Conservation (phyloP, 805 yeast species). For the Jamesozyma hellenica region DNA sequence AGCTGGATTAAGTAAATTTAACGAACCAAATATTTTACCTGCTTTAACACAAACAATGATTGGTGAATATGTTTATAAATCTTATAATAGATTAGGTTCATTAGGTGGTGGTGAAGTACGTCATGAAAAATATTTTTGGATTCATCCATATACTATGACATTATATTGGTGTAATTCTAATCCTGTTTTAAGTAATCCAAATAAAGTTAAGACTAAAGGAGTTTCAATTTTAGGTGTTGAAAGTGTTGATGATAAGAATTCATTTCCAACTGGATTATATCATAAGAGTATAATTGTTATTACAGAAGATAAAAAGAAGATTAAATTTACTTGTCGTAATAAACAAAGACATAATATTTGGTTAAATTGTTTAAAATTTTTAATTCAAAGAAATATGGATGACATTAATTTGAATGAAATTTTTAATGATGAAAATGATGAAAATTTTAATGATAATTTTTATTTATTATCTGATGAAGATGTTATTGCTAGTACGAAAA, state of each 20-base stretch:
- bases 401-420: conserved; percentile 42
- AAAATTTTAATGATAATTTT: conserved; percentile 23
- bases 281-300: conserved; percentile 74
- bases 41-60: conserved; percentile 87
- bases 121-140: conserved; percentile 92
- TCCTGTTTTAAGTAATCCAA: conserved; percentile 64
- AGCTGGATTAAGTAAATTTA: conserved; percentile 50
- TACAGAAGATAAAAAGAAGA: conserved; percentile 53
- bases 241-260: conserved; percentile 74
- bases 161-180: conserved; percentile 80
- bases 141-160: conserved; percentile 87
- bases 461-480: conserved; percentile 20
- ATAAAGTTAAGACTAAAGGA: conserved; percentile 59
- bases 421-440: conserved; percentile 32
- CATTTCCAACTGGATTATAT: conserved; percentile 80
- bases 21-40: conserved; percentile 46
- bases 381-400: conserved; percentile 55
- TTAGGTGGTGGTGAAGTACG: conserved; percentile 64
- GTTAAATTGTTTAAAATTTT: conserved; percentile 72
- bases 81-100: conserved; percentile 69
- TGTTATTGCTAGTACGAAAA: conserved; percentile 9
- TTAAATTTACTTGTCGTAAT: conserved; percentile 80
- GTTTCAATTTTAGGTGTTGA: conserved; percentile 72
- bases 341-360: conserved; percentile 84
- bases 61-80: conserved; percentile 84